phyloP scores from a whole-genome alignment of 257 asterid genomes.

The Solanum habrochaites region DNA sequence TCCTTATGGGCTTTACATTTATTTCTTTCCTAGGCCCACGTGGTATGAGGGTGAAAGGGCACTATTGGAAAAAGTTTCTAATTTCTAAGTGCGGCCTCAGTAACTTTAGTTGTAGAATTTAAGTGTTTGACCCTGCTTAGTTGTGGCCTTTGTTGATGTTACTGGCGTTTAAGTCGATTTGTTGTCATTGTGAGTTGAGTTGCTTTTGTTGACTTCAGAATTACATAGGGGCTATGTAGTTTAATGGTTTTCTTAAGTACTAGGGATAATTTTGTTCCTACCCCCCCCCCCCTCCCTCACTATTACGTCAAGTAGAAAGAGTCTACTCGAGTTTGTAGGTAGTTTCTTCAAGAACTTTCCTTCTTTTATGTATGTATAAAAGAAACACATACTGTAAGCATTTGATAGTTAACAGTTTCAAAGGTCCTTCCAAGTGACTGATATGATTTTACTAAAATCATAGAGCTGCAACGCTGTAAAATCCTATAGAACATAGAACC shows the following conservation, averaged over 20 bases:
- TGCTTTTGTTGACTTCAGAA: background rate
- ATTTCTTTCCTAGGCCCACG: background rate
- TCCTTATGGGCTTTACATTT: background rate
- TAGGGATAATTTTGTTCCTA: background rate
- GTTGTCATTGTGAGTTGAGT: background rate
- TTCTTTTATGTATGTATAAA: background rate
- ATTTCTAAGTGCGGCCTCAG: background rate
- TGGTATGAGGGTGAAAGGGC: background rate
- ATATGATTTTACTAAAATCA: background rate
- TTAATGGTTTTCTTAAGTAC: background rate
- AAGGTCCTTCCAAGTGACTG: background rate
- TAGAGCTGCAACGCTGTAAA: background rate
- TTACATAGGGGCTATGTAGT: background rate
- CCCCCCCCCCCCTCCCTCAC: background rate
- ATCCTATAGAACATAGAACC: background rate
- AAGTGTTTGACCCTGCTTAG: background rate
- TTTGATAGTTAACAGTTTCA: background rate
- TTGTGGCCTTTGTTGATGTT: background rate
- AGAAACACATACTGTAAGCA: background rate
- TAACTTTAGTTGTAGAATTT: background rate
- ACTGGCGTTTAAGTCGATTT: background rate
- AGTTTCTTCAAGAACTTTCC: background rate
- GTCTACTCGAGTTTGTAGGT: background rate
- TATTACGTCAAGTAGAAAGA: background rate
- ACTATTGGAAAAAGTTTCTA: background rate